Conservation (phyloP, 2,329 filamentous ascomycete species). For the Penicillium sp. region DNA sequence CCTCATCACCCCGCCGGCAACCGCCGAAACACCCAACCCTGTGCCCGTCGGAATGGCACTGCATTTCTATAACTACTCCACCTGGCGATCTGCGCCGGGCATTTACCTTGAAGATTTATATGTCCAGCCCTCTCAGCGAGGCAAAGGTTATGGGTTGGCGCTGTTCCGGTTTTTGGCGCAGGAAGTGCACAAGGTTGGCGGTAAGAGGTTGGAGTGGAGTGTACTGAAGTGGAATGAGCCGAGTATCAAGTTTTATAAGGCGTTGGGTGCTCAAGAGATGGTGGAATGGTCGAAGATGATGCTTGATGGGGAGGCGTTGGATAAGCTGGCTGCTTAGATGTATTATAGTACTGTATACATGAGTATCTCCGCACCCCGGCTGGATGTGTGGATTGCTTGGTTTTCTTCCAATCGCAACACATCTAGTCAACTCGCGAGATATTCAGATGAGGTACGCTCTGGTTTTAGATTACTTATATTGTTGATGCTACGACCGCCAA, state of each 20-base stretch:
- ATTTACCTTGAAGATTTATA: constrained; percentile 95
- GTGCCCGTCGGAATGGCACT: constrained; percentile 71
- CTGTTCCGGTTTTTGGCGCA: constrained; percentile 73
- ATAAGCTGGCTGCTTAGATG: constrained; percentile 30
- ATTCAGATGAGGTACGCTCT: too few species aligned
- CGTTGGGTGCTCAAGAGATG: constrained; percentile 42
- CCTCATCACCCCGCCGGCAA: constrained; percentile 54
- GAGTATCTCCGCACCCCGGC: too few species aligned
- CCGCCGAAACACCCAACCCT: constrained; percentile 31
- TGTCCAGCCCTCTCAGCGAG: constrained; percentile 66
- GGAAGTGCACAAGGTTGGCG: constrained; percentile 65
- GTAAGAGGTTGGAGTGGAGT: constrained; percentile 79
- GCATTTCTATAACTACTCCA: constrained; percentile 95
- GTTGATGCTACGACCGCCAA: too few species aligned
- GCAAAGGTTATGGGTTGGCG: constrained; percentile 73
- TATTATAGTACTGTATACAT: too few species aligned
- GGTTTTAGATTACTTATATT: too few species aligned
- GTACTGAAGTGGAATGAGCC: constrained; percentile 92
- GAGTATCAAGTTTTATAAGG: constrained; percentile 77
- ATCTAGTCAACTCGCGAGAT: too few species aligned
- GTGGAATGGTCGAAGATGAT: constrained; percentile 50
- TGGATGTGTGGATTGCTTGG: too few species aligned
- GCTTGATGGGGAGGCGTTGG: constrained; percentile 44
- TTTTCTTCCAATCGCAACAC: too few species aligned
- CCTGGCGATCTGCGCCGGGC: constrained; percentile 81